phyloP scores from a whole-genome alignment of 2,329 filamentous ascomycete species.

The Hawksworthiomyces lignivorus region DNA sequence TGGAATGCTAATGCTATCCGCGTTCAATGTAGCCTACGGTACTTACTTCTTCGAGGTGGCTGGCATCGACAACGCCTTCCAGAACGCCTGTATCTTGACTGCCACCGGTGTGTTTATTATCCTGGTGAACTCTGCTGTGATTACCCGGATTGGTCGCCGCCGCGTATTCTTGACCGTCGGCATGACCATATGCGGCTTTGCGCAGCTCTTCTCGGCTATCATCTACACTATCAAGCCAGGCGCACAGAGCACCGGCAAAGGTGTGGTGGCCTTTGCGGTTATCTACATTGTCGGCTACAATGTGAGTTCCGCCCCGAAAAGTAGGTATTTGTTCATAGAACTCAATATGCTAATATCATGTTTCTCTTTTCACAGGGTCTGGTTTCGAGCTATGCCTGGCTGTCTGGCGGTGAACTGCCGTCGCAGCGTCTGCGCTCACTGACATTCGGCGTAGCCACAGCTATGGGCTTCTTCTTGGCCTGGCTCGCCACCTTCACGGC shows the following conservation, averaged over 20 bases:
- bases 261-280: constrained; percentile 44
- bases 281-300: constrained; percentile 49
- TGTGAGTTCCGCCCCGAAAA: constrained; percentile 17
- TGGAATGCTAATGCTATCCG: constrained; percentile 1
- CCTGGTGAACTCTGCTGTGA: constrained; percentile 43
- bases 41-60: constrained; percentile 57
- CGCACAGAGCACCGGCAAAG: constrained; percentile 31
- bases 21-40: constrained; percentile 33
- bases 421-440: constrained; percentile 48
- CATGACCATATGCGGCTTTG: constrained; percentile 42
- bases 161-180: constrained; percentile 45
- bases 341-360: neutral
- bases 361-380: constrained; percentile 24
- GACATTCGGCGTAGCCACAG: constrained; percentile 48
- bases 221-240: constrained; percentile 39
- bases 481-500: constrained; percentile 52
- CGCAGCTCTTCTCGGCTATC: constrained; percentile 46
- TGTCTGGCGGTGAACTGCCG: constrained; percentile 48
- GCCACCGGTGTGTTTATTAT: constrained; percentile 48
- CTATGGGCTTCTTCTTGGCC: constrained; percentile 45
- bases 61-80: constrained; percentile 45
- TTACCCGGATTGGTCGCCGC: constrained; percentile 45
- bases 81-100: constrained; percentile 48
- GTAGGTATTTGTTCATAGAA: too few species aligned
- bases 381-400: constrained; percentile 49